Base-by-base conservation (phyloP, 2,329 filamentous ascomycete species). In the Fusarium pseudocircinatum region DNA sequence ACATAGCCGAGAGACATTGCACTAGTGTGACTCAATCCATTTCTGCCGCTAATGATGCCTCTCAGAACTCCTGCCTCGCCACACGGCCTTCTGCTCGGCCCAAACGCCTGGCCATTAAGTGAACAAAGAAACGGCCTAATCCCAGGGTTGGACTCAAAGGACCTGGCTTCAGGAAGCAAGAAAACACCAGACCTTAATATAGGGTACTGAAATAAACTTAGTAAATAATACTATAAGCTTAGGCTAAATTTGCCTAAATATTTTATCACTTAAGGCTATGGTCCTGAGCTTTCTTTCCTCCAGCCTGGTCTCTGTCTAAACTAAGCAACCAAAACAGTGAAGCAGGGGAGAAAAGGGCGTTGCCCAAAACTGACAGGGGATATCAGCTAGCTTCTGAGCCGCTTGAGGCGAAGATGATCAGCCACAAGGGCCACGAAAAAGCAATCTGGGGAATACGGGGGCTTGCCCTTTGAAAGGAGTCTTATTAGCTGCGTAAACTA, bases 71-170 rank as follows among this genome's bases (percentile, higher is more conserved):
- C 5, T 24, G 9, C 5, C 2, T 26, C 6, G 4, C 11, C 2
- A 46, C 7, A 20, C 12, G 9, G 24, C 2, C 18, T 20, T 46
- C 24, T 13, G 43, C 11, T 44, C 11, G 16, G 24, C 24, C 20
- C 42, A 6, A 28, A 7, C 24, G 12, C 9, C 43, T 14, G 43
- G 13, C 43, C 12, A 46, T 18, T 28, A 18, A 15, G 2, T 9
- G 18, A 46, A 4, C 12, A 28, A 7, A 9, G 43, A 11, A 9
- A 6, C 14, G 18, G 8, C 24, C 2, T 11, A 0, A 28, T 0
- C 11, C 42, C 13, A 12, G 24, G 11, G 1, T 26, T 43, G 10
- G 15, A 15, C 10, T 26, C 15, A 43, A 16, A 24, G 15, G 20
- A 22, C 20, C n/a, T 24, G 16, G 9, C 36, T 18, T 10, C 5